phyloP scores from a whole-genome alignment of 129 eudicot species.

The Kitagawia praeruptora region DNA sequence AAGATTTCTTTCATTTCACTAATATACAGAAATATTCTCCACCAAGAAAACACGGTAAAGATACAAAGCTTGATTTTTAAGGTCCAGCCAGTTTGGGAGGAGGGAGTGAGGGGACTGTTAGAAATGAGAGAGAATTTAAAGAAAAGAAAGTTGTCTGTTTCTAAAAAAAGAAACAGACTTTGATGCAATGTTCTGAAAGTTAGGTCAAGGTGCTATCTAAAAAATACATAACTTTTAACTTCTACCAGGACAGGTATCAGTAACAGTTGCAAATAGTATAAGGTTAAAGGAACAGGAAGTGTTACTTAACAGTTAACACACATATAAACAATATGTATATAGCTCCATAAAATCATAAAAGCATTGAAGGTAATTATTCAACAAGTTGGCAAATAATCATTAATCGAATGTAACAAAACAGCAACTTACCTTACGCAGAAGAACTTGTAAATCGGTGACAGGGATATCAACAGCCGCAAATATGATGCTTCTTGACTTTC shows the following conservation, averaged over 20 bases:
- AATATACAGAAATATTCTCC: neutral
- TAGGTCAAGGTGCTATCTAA: no score
- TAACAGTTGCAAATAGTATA: neutral
- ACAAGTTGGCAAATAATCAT: neutral
- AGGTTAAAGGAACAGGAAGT: neutral
- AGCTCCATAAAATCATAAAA: neutral
- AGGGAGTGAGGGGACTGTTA: neutral
- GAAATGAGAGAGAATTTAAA: no score
- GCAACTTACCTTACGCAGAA: conserved; percentile 50
- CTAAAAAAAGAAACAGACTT: no score
- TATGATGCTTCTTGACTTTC: conserved; percentile 52
- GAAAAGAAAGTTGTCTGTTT: no score
- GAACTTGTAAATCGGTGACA: conserved; percentile 41
- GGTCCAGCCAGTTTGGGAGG: neutral
- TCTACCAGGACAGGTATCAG: no score
- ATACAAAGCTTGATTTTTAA: neutral
- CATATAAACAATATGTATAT: neutral
- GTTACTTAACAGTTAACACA: no score
- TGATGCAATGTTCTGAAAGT: no score
- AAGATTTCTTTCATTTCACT: neutral
- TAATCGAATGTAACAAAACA: neutral
- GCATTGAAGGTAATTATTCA: neutral
- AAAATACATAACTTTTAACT: no score
- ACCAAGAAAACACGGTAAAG: neutral
- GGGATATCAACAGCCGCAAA: conserved; percentile 80